Conservation (phyloP, 805 yeast species). For the Ogataea nitratoaversa region DNA sequence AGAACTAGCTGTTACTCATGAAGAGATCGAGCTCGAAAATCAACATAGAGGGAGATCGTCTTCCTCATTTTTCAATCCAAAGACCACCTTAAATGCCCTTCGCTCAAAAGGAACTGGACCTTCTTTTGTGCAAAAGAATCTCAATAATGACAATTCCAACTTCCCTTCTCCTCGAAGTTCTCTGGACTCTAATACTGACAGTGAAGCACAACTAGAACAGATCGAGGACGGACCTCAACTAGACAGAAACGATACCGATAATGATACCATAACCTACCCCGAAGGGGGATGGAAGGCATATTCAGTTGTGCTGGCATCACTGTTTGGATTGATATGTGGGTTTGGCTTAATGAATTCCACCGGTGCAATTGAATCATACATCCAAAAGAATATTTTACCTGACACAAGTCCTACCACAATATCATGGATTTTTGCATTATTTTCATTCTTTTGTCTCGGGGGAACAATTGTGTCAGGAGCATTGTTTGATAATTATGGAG, state of each 20-base stretch:
- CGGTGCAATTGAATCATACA: slow-evolving; percentile 66
- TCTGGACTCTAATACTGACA: background rate
- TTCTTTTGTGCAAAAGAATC: background rate
- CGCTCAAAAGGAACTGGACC: background rate
- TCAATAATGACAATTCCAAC: background rate
- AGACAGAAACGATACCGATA: background rate
- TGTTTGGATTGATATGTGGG: slow-evolving; percentile 51
- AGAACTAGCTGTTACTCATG: slow-evolving; percentile 2
- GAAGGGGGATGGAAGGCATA: slow-evolving; percentile 56
- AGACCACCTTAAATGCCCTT: slow-evolving; percentile 2
- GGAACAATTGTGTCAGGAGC: slow-evolving; percentile 40
- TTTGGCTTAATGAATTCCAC: slow-evolving; percentile 65
- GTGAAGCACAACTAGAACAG: background rate
- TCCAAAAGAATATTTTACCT: slow-evolving; percentile 47
- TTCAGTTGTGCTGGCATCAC: slow-evolving; percentile 46
- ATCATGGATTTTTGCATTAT: slow-evolving; percentile 71
- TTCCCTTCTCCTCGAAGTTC: background rate
- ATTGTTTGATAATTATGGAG: slow-evolving; percentile 43
- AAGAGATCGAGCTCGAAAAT: slow-evolving; percentile 5
- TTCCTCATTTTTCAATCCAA: slow-evolving; percentile 1
- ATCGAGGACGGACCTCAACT: background rate
- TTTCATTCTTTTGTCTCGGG: slow-evolving; percentile 37
- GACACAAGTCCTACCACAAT: slow-evolving; percentile 43
- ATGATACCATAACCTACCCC: slow-evolving; percentile 33
- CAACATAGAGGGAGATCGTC: slow-evolving; percentile 7